A percentile compares a stretch with the other conserved stretches of the same genome.
Conservation (phyloP, 352 stramenopile species). For the Phytophthora pini region DNA sequence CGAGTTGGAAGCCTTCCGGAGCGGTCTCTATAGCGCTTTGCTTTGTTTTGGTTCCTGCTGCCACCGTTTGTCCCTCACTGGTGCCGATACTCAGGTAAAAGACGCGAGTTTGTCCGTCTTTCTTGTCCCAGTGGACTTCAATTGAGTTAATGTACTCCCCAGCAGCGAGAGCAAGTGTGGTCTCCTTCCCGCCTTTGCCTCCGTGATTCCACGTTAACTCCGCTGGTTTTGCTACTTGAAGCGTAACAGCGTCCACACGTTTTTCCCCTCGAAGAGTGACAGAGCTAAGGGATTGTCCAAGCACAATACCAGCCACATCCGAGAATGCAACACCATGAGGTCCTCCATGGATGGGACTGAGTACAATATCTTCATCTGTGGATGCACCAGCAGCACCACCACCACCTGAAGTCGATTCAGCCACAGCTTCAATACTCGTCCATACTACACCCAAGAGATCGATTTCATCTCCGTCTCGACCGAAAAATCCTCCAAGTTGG, state of each 20-base stretch:
- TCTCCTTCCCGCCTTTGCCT: conserved; percentile 32
- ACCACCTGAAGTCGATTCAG: conserved; percentile 2
- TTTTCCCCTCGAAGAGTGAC: conserved; percentile 16
- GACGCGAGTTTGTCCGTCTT: conserved; percentile 36
- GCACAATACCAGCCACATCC: conserved; percentile 1
- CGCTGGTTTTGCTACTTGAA: conserved; percentile 29
- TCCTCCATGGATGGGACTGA: conserved; percentile 7
- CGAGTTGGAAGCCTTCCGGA: conserved; percentile 10
- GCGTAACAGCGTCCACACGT: conserved; percentile 44
- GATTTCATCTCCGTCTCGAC: conserved; percentile 22
- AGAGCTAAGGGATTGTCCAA: conserved; percentile 13
- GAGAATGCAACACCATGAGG: conserved; percentile 14
- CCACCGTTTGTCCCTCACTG: conserved; percentile 32
- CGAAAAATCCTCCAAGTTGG: conserved; percentile 27
- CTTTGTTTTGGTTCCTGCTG: conserved; percentile 20
- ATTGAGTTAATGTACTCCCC: conserved; percentile 28
- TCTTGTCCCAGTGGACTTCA: conserved; percentile 46
- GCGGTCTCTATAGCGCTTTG: conserved; percentile 3
- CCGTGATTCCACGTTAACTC: conserved; percentile 41
- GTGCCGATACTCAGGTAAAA: conserved; percentile 47
- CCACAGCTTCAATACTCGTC: conserved; percentile 20
- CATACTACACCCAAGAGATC: conserved; percentile 21
- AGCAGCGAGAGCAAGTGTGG: conserved; percentile 38
- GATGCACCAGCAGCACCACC: conserved; percentile 4
- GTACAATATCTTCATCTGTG: conserved; percentile 13